Evolutionary conservation across 805 yeast genomes (phyloP).

Genomic region (Candida chilensis): DNA sequence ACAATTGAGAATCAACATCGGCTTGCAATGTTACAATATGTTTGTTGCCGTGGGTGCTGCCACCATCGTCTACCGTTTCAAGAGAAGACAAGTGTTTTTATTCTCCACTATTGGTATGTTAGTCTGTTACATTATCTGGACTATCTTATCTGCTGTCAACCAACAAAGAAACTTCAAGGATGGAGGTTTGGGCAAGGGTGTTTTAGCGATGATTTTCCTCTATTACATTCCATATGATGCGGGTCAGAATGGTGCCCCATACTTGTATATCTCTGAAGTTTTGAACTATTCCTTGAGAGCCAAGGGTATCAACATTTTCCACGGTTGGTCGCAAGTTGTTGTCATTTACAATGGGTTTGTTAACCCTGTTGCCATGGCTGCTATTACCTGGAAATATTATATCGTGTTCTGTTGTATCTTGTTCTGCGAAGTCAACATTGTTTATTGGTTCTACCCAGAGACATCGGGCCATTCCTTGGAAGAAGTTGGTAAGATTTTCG

Average conservation of each 20-base stretch:
- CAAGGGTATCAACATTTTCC: slow-evolving; percentile 23
- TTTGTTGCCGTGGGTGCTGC: slow-evolving; percentile 3
- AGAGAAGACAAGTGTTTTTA: slow-evolving; percentile 10
- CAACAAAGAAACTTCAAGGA: slow-evolving; percentile 14
- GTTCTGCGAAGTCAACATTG: slow-evolving; percentile 16
- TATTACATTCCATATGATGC: slow-evolving; percentile 12
- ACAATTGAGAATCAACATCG: slow-evolving; percentile 25
- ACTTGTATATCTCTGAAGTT: slow-evolving; percentile 17
- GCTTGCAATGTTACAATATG: slow-evolving; percentile 21
- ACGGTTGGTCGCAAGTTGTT: slow-evolving; percentile 10
- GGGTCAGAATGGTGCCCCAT: slow-evolving; percentile 19
- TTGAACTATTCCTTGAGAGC: slow-evolving; percentile 20
- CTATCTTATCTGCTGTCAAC: too few relatives aligned
- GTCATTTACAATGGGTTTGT: slow-evolving; percentile 16
- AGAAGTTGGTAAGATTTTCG: slow-evolving; percentile 31
- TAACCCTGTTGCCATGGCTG: slow-evolving; percentile 28
- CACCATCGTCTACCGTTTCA: slow-evolving; percentile 6
- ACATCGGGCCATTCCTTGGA: slow-evolving; percentile 34
- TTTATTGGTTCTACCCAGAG: slow-evolving; percentile 26
- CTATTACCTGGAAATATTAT: slow-evolving; percentile 32
- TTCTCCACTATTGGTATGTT: slow-evolving; percentile 10
- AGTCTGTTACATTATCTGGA: slow-evolving; percentile 10
- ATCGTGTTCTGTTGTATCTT: slow-evolving; percentile 24
- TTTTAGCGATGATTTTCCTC: slow-evolving; percentile 22
- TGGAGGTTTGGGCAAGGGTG: slow-evolving; percentile 15